A percentile compares a stretch with the other conserved stretches of the same genome.
These are phyloP conservation scores for Taphrina wiesneri DNA, from an alignment of 1,139 yeast species.

Conservation along the genomic window DNA sequence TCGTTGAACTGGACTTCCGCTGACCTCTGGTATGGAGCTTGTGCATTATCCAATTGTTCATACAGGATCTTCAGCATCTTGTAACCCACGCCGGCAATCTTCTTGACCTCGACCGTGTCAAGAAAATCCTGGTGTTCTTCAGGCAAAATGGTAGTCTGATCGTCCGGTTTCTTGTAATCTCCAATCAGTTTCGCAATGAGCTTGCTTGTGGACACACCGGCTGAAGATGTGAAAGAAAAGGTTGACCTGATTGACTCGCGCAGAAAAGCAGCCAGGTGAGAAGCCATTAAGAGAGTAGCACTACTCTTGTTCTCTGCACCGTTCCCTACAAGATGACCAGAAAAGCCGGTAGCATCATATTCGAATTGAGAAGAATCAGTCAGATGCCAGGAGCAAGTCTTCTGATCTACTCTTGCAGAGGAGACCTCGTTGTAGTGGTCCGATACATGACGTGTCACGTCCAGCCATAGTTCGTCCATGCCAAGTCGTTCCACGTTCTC, in stretches of 20 bases:
- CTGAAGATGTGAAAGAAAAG: conserved; percentile 45
- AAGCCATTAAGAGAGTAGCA: conserved; percentile 41
- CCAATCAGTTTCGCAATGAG: conserved; percentile 46
- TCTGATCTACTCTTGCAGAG: not conserved
- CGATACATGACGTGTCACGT: conserved; percentile 40
- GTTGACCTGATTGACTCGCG: conserved; percentile 43
- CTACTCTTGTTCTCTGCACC: not conserved
- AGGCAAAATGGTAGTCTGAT: conserved; percentile 39
- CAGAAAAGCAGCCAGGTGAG: conserved; percentile 44
- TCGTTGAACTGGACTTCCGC: not conserved
- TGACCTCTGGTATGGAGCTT: not conserved
- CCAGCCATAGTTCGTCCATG: conserved; percentile 47
- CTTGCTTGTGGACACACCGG: conserved; percentile 45
- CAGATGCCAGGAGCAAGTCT: not conserved
- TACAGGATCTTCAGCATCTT: conserved; percentile 36
- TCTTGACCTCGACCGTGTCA: conserved; percentile 17
- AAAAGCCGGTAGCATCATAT: not conserved
- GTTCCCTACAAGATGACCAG: conserved; percentile 13
- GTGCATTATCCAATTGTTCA: not conserved
- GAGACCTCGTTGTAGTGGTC: not conserved
- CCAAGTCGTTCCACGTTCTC: conserved; percentile 46
- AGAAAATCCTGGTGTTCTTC: conserved; percentile 7
- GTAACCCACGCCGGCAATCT: conserved; percentile 30
- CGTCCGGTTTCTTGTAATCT: conserved; percentile 45
- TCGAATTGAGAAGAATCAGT: not conserved